Base-by-base conservation (phyloP, 306 rosid genomes). In the Elaeagnus macrophylla region DNA sequence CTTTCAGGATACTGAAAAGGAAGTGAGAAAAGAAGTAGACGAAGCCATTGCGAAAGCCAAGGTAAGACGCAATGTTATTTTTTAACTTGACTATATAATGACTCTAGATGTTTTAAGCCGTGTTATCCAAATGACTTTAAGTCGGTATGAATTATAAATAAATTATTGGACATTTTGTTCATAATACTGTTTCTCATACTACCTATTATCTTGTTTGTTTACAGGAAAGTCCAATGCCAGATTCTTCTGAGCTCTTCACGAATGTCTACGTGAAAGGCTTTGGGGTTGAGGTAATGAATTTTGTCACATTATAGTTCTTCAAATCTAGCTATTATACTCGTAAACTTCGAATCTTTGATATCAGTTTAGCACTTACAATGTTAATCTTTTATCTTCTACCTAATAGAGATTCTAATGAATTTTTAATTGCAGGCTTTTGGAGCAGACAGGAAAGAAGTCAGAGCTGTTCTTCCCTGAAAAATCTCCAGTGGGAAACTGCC, bases 41-140 rank as follows among this genome's bases (percentile, higher is more conserved):
- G 96, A 93, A 20, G 95, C 96, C 51, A 87, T 93, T 58, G 96
- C 95, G 20, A 67, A 74, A 79, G 96, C 99, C 47, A 93, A 87
- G 94, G 99, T 93, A 71, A 56, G 72, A 57, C 61, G 39, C 65
- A 11, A 25, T 50, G 32, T 19, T 37, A 15, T 35, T 40, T 9
- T n/a, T 54, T 44, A 16, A 56, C 59, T 51, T 47, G 37, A 45
- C 39, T 37, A 5, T 36, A 12, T 13, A 20, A 20, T 12, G 1
- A 14, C 0, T 17, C 43, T 1, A 8, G 25, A 7, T 17, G 36
- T 40, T 39, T 37, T 37, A 6, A 1, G 13, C 16, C 9, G 0
- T 5, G 9, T 5, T 47, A n/a, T 7, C 7, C 19, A 2, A 8
- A 13, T 35, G 6, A 14, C 16, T 12, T 11, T 3, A 17, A 36